A percentile compares a stretch with the other conserved stretches of the same genome.
phyloP scores from a whole-genome alignment of 306 rosid genomes.

The Alnus rubra region DNA sequence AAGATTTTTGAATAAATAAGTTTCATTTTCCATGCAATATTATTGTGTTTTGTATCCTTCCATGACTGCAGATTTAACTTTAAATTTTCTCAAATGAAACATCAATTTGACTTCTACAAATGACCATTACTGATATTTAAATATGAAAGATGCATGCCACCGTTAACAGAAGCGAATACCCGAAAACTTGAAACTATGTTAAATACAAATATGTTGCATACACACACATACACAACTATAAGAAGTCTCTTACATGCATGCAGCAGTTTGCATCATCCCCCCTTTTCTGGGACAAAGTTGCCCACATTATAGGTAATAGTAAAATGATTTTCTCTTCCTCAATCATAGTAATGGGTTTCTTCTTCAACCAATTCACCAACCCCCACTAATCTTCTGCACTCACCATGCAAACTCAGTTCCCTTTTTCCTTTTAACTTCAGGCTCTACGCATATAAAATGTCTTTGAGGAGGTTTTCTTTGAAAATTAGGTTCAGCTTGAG shows the following conservation, averaged over 20 bases:
- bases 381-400: too few relatives aligned
- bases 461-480: background rate
- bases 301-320: background rate
- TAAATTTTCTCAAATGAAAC: background rate
- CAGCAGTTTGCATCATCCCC: background rate
- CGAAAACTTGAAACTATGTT: background rate
- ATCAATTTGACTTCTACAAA: background rate
- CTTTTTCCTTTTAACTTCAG: background rate
- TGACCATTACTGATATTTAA: background rate
- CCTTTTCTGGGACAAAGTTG: background rate
- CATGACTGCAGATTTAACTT: too few relatives aligned
- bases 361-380: too few relatives aligned
- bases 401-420: background rate
- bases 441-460: background rate
- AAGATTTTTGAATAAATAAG: background rate
- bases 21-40: background rate
- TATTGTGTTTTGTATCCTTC: too few relatives aligned
- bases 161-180: background rate
- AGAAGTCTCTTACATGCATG: background rate
- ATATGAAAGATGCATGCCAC: background rate
- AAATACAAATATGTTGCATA: background rate
- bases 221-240: background rate
- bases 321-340: background rate
- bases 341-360: too few relatives aligned
- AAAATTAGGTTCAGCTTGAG: background rate